phyloP scores from a whole-genome alignment of 2,329 filamentous ascomycete species.

The Colletotrichum zoysiae region DNA sequence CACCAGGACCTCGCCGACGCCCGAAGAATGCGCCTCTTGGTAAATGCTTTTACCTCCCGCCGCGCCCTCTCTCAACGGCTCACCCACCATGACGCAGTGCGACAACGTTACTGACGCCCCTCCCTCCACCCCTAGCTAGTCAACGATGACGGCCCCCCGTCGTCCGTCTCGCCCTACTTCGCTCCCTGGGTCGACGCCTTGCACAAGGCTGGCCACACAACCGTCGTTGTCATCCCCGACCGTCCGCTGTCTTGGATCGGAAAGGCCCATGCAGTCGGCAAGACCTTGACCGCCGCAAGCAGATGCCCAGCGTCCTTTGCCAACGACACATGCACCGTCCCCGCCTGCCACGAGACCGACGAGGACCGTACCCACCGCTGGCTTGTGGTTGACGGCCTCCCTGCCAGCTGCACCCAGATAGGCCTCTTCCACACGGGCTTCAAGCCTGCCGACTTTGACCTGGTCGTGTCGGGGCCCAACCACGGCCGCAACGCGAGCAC shows the following conservation, averaged over 20 bases:
- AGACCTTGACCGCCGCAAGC: slow-evolving; percentile 61
- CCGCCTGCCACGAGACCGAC: slow-evolving; percentile 56
- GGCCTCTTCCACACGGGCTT: slow-evolving; percentile 66
- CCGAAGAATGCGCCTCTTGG: slow-evolving; percentile 40
- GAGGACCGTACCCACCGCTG: slow-evolving; percentile 63
- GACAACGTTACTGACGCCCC: slow-evolving; percentile 25
- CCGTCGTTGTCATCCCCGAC: slow-evolving; percentile 78
- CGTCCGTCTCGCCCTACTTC: slow-evolving; percentile 70
- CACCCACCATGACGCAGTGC: neutral
- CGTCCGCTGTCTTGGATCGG: slow-evolving; percentile 82
- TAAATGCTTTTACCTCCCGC: slow-evolving; percentile 18
- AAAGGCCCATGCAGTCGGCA: slow-evolving; percentile 80
- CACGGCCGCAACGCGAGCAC: slow-evolving; percentile 73
- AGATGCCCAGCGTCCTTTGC: slow-evolving; percentile 36
- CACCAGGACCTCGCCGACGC: slow-evolving; percentile 29
- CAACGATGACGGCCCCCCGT: slow-evolving; percentile 72
- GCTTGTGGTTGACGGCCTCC: slow-evolving; percentile 70
- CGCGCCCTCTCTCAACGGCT: neutral
- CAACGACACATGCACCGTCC: slow-evolving; percentile 42
- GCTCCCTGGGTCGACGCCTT: slow-evolving; percentile 67
- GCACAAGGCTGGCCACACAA: slow-evolving; percentile 71
- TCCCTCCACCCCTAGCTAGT: slow-evolving; percentile 47
- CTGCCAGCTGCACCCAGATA: slow-evolving; percentile 70
- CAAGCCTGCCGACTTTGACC: slow-evolving; percentile 57
- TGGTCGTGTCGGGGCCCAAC: slow-evolving; percentile 71